Evolutionary conservation across 192 early-diverging fungal genomes (phyloP).

Genomic region (Lunasporangiospora selenospora): DNA sequence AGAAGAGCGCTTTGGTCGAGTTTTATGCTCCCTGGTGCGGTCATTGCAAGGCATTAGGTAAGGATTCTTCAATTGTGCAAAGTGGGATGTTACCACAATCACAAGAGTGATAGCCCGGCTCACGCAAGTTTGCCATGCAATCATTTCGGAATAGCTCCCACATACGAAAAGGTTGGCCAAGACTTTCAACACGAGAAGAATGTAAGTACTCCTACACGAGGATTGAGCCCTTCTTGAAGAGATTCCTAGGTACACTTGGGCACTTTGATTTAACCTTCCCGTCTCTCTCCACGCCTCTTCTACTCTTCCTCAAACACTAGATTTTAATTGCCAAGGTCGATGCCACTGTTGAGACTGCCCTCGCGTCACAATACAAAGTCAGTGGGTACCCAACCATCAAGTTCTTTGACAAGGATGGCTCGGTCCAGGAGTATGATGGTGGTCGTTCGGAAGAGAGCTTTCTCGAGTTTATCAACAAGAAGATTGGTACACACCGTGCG

Average conservation of each 20-base stretch:
- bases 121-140: background rate
- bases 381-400: slow-evolving; percentile 90
- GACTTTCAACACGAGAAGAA: slow-evolving; percentile 80
- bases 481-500: slow-evolving; percentile 77
- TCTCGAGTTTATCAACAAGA: slow-evolving; percentile 84
- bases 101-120: slow-evolving; percentile 2
- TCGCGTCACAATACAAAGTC: slow-evolving; percentile 74
- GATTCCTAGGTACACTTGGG: too few relatives aligned
- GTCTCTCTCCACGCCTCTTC: background rate
- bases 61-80: background rate
- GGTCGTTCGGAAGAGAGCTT: slow-evolving; percentile 75
- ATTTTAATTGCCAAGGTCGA: slow-evolving; percentile 90
- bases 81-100: background rate
- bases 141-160: slow-evolving; percentile 66
- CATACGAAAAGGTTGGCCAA: slow-evolving; percentile 88
- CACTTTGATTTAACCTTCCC: background rate
- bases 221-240: background rate
- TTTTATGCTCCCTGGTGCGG: slow-evolving; percentile 96
- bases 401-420: slow-evolving; percentile 71
- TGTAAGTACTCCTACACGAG: slow-evolving; percentile 39
- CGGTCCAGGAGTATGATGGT: slow-evolving; percentile 75
- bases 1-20: slow-evolving; percentile 85
- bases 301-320: slow-evolving; percentile 8
- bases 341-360: slow-evolving; percentile 68
- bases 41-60: slow-evolving; percentile 74